Percentiles rank a stretch among this genome's conserved stretches.
These are phyloP conservation scores for Diaporthe sp. DNA, from an alignment of 2,329 filamentous ascomycete genomes.

Conservation along the genomic window DNA sequence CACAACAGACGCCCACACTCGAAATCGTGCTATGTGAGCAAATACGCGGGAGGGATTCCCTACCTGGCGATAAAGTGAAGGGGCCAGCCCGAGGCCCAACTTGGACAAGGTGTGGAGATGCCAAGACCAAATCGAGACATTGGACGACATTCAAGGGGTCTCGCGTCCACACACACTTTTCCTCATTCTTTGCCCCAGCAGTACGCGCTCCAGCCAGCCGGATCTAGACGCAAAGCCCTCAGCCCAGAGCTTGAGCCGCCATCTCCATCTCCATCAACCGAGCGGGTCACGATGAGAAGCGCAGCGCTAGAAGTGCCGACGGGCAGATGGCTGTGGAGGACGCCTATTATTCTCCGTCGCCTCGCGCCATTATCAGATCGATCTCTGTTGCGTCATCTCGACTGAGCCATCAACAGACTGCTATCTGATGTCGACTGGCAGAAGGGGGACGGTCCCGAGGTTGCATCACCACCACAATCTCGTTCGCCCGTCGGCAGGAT, in stretches of 20 bases:
- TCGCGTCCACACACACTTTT: conserved; percentile 24
- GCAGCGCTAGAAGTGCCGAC: conserved; percentile 19
- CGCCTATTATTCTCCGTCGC: conserved; percentile 10
- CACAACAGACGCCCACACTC: neutral
- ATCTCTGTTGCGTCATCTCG: conserved; percentile 22
- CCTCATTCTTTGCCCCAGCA: neutral
- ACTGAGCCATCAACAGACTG: neutral
- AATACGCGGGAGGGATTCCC: conserved; percentile 8
- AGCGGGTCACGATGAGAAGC: conserved; percentile 20
- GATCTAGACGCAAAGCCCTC: neutral
- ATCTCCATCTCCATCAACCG: neutral
- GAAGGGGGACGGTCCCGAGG: neutral
- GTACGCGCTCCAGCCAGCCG: neutral
- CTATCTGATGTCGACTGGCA: neutral
- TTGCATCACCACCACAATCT: conserved; percentile 7
- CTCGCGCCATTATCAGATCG: conserved; percentile 6
- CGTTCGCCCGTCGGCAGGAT: neutral
- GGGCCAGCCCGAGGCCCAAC: conserved; percentile 9
- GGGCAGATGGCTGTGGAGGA: conserved; percentile 21
- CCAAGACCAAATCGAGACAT: conserved; percentile 27
- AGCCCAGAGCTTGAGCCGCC: neutral
- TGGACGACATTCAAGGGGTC: conserved; percentile 20
- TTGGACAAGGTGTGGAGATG: conserved; percentile 21
- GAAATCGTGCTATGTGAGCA: neutral
- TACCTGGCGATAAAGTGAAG: conserved; percentile 16